phyloP scores from a whole-genome alignment of 345 rosid genomes.

The Citrus maxima region DNA sequence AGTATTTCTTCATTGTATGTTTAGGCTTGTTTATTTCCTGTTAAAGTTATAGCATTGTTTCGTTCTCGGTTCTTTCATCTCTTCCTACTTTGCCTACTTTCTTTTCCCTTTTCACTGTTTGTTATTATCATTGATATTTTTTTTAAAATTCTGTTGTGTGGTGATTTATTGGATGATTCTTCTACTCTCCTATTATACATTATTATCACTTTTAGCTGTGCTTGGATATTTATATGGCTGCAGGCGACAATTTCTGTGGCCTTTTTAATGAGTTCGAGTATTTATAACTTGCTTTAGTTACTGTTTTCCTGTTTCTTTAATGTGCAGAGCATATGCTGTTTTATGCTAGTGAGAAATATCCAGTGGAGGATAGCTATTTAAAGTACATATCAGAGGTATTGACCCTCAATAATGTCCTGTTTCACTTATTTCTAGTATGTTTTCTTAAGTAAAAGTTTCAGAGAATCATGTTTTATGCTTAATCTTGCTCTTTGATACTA shows the following conservation, averaged over 20 bases:
- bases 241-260: not conserved
- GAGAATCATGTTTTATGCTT: not conserved
- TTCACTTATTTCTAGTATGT: not conserved
- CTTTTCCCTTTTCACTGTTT: not conserved
- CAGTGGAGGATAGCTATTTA: slow-evolving; percentile 83
- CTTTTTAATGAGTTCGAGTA: not conserved
- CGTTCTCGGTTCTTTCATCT: not conserved
- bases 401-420: not conserved
- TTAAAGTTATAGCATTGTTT: not conserved
- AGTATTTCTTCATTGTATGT: not conserved
- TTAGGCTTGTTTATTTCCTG: not conserved
- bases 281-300: not conserved
- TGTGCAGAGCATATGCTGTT: slow-evolving; percentile 91
- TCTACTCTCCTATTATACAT: not conserved
- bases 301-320: not conserved
- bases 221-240: not conserved
- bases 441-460: not conserved
- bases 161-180: not conserved
- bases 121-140: not conserved
- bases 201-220: not conserved
- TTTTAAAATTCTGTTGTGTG: not conserved
- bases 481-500: not conserved
- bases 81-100: not conserved
- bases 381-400: slow-evolving; percentile 76
- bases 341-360: slow-evolving; percentile 88